Base-by-base conservation (phyloP, 1,284 basidiomycete species). In the Sporisorium reilianum region DNA sequence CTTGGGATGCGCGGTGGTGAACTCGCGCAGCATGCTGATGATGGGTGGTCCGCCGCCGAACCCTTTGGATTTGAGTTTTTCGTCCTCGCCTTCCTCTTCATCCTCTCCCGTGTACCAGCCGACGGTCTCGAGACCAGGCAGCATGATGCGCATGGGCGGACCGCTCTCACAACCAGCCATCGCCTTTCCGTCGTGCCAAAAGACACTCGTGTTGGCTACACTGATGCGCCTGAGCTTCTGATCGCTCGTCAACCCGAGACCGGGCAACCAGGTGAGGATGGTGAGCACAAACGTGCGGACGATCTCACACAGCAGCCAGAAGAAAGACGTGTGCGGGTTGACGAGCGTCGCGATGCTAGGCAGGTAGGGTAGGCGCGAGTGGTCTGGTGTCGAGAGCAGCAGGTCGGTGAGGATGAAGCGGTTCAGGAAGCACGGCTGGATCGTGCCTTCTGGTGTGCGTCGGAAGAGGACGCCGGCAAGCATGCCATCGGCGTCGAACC, bases 121-220 rank as follows among this genome's bases (percentile, higher is more conserved):
- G 0, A 86, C 85, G 2, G 87, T 88, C 57, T 87, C 85, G 28
- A 88, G 79, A 14, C 83, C 85, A 1, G 87, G 87, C 10, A 88
- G 75, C 23, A 85, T 79, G 28, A 88, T 85, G 60, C 85, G 82
- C 45, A 87, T 80, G 25, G 86, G 85, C 11, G 87, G 87, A 4
- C 87, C 87, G 51, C 84, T 85, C 74, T 88, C 87, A 75, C 87
- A 88, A 0, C 86, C 85, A 6, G 87, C 87, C 55, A 88, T 75
- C 8, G 87, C 82, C n/a, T 86, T 81, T 6, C 86, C 80, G 49
- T 86, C 84, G 34, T 86, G 86, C 78, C 80, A 88, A 11, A 86
- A 73, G 3, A 87, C 82, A 22, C 83, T 85, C 7, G 87, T 88
- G 58, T 88, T 88, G 23, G 87, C 87, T 7, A 87, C 87, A 22